phyloP scores from a whole-genome alignment of 2,329 filamentous ascomycete species.

The Didymella keratinophila region DNA sequence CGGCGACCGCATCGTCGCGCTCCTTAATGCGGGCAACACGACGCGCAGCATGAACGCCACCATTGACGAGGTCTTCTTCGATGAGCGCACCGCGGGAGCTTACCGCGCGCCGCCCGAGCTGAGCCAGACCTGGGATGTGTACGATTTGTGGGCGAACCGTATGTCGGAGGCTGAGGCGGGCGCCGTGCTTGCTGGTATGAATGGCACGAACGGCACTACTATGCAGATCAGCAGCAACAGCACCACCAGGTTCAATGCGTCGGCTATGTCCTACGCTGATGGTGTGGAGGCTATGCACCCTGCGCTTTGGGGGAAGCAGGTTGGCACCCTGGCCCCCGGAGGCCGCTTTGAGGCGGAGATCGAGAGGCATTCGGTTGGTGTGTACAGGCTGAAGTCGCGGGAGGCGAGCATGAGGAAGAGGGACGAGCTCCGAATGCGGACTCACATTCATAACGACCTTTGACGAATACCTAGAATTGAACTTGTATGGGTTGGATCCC shows the following conservation, averaged over 20 bases:
- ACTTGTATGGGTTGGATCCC: not conserved
- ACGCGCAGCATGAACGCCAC: conserved; percentile 58
- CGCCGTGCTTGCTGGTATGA: conserved; percentile 57
- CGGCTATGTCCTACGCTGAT: conserved; percentile 58
- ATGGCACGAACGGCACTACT: conserved; percentile 40
- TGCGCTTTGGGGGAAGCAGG: conserved; percentile 57
- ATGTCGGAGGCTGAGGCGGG: conserved; percentile 58
- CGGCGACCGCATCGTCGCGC: conserved; percentile 58
- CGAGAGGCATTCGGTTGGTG: conserved; percentile 58
- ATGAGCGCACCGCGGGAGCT: conserved; percentile 54
- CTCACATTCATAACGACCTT: not conserved
- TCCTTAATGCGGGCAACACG: conserved; percentile 60
- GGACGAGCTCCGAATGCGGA: conserved; percentile 52
- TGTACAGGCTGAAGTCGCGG: conserved; percentile 56
- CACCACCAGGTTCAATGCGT: conserved; percentile 59
- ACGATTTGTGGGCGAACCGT: conserved; percentile 64
- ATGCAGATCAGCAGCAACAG: conserved; percentile 41
- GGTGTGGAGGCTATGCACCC: conserved; percentile 55
- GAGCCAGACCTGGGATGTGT: conserved; percentile 59
- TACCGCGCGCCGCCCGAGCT: conserved; percentile 51
- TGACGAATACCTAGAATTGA: not conserved
- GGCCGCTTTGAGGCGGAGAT: conserved; percentile 57
- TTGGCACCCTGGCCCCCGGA: conserved; percentile 54
- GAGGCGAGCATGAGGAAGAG: conserved; percentile 46
- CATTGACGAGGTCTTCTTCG: conserved; percentile 62